Base-by-base conservation (phyloP, 1,284 basidiomycete genomes). In the Microbotryum intermedium region DNA sequence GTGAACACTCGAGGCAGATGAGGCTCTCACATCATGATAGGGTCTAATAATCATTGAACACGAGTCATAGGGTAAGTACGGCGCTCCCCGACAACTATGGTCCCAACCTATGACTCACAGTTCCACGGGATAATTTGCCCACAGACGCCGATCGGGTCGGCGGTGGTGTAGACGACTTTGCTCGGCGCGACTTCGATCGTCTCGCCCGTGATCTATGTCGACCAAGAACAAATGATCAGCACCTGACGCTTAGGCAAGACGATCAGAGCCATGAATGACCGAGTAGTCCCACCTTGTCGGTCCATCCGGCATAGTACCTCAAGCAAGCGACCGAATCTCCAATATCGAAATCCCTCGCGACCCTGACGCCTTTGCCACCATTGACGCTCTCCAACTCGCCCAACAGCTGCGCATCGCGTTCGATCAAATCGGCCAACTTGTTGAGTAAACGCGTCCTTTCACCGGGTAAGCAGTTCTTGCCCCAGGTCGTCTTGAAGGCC, bases 401-500 rank as follows among this genome's bases (percentile, higher is more conserved):
- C 2, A 68, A 47, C 30, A 50, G 25, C 34, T 68, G 51, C n/a
- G 30, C 18, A 30, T 65, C 66, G n/a, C 64, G 45, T 46, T 68
- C 66, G 30, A 68, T 62, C 46, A 66, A 25, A 53, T 66, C 66
- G 6, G 66, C 66, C 23, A 68, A 51, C 57, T 66, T 66, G 52
- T 55, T 29, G 11, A 68, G 56, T 6, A 68, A 18, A 18, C 43
- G 30, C 25, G 58, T 53, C 23, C 64, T 56, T 25, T 63, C 61
- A 4, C 39, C 48, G 2, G 61, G 57, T 2, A 23, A 16, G 13
- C 18, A 16, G 23, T 66, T 59, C 20, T 47, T 48, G 9, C 66
- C 66, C 66, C 66, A 68, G 2, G 59, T 63, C 13, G 66, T 56
- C 51, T 63, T 61, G 66, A 68, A 68, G 16, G 66, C 66, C 16